Conservation (phyloP, 345 rosid genomes). For the Stellera chamaejasme region DNA sequence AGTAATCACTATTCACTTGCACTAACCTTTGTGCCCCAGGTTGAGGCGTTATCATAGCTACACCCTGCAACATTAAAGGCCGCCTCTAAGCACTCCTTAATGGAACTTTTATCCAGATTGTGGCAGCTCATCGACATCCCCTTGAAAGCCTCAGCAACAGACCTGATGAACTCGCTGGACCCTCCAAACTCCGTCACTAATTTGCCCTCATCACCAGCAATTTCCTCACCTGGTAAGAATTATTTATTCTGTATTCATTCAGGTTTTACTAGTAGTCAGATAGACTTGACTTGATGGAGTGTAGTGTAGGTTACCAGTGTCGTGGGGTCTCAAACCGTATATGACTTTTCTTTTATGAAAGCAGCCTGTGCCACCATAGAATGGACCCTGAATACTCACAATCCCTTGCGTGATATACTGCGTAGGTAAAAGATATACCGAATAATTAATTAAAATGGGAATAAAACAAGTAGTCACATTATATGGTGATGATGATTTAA, state of each 20-base stretch:
- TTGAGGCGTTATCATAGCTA: slow-evolving; percentile 34
- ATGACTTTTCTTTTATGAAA: slow-evolving; percentile 55
- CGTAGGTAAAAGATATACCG: not conserved
- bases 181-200: slow-evolving; percentile 30
- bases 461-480: not conserved
- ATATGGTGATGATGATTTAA: no score
- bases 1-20: no score
- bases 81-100: slow-evolving; percentile 20
- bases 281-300: no score
- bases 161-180: slow-evolving; percentile 32
- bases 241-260: not conserved
- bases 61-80: slow-evolving; percentile 37
- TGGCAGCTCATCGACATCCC: slow-evolving; percentile 14
- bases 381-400: slow-evolving; percentile 46
- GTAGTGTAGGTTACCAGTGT: slow-evolving; percentile 9
- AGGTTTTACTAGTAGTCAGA: no score
- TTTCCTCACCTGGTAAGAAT: slow-evolving; percentile 12
- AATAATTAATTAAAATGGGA: not conserved
- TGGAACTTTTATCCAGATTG: not conserved
- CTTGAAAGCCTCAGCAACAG: slow-evolving; percentile 33
- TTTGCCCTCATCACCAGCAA: slow-evolving; percentile 6
- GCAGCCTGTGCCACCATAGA: slow-evolving; percentile 49
- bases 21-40: slow-evolving; percentile 54
- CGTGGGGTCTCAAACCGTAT: slow-evolving; percentile 36
- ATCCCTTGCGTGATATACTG: slow-evolving; percentile 32